Base-by-base conservation (phyloP, 257 asterid species). In the Solanum ahanhuiri region DNA sequence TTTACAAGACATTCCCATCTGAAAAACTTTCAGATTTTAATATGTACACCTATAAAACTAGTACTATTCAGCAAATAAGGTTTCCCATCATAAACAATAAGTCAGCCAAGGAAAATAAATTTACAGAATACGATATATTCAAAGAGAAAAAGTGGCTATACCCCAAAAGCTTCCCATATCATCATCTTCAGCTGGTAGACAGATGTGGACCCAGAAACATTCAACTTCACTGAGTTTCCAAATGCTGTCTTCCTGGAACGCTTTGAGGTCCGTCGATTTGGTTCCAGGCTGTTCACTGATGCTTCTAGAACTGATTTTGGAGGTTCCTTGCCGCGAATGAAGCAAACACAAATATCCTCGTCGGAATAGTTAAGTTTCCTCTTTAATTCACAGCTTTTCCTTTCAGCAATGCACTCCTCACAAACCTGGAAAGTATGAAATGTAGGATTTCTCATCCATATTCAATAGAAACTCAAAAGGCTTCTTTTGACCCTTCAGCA, bases 151-250 rank as follows among this genome's bases (percentile, higher is more conserved):
- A 11, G 33, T 15, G 33, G 85, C 11, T 93, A 86, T 94, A 97
- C 99, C 95, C 98, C 99, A 89, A 97, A 97, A 48, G 98, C 91
- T 92, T 97, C 98, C 99, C 99, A 97, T 88, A 97, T 95, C 99
- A 97, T 95, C 98, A 97, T 93, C 92, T 94, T 97, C 90, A 97
- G 94, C 90, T 97, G 98, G 93, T 93, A 94, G 88, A 97, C 63
- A 67, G 99, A 93, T 85, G 99, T 97, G 77, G 94, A 90, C 66
- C 95, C 96, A 79, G 99, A 97, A 70, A 95, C 99, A 85, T 91
- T 94, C 89, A 95, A 84, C 86, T 93, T 97, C 84, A 92, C 94
- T 15, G 96, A 95, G 92, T 95, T 97, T 25, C 97, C 98, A 90
- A 87, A 91, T 43, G 95, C 79, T 77, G 98, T 91, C 93, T 92